Percentiles rank a stretch among this genome's conserved stretches.
Conservation (phyloP, 192 early-diverging fungal species). For the Umbelopsis vinacea region DNA sequence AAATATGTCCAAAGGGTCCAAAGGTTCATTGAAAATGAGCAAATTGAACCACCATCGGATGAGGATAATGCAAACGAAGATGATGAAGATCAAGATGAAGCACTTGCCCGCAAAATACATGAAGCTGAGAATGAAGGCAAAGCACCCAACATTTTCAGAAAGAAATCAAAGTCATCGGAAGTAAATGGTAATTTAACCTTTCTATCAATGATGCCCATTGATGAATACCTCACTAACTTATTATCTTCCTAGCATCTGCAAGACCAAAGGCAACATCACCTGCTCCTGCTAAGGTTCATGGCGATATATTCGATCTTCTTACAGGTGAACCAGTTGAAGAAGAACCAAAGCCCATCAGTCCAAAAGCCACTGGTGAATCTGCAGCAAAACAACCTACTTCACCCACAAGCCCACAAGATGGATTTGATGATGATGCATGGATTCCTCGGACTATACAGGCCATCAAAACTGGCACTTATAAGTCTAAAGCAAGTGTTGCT, state of each 20-base stretch:
- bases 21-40: slow-evolving; percentile 61
- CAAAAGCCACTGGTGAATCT: slow-evolving; percentile 14
- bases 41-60: slow-evolving; percentile 49
- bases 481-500: slow-evolving; percentile 37
- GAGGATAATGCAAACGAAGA: slow-evolving; percentile 40
- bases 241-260: slow-evolving; percentile 26
- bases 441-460: slow-evolving; percentile 43
- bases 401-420: slow-evolving; percentile 39
- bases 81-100: slow-evolving; percentile 64
- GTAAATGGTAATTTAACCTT: not conserved
- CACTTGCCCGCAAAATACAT: slow-evolving; percentile 82
- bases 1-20: slow-evolving; percentile 82
- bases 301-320: slow-evolving; percentile 47
- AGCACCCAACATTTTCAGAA: slow-evolving; percentile 39
- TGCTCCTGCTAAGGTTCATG: slow-evolving; percentile 55
- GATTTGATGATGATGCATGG: slow-evolving; percentile 63
- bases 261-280: slow-evolving; percentile 52
- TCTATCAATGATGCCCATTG: not conserved
- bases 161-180: slow-evolving; percentile 22
- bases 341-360: slow-evolving; percentile 10
- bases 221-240: slow-evolving; percentile 22
- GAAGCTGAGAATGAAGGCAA: slow-evolving; percentile 60
- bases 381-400: slow-evolving; percentile 30
- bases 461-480: slow-evolving; percentile 47
- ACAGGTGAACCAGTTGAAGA: slow-evolving; percentile 24